Conservation (phyloP, 768 basidiomycete genomes). For the Amanita inopinata region DNA sequence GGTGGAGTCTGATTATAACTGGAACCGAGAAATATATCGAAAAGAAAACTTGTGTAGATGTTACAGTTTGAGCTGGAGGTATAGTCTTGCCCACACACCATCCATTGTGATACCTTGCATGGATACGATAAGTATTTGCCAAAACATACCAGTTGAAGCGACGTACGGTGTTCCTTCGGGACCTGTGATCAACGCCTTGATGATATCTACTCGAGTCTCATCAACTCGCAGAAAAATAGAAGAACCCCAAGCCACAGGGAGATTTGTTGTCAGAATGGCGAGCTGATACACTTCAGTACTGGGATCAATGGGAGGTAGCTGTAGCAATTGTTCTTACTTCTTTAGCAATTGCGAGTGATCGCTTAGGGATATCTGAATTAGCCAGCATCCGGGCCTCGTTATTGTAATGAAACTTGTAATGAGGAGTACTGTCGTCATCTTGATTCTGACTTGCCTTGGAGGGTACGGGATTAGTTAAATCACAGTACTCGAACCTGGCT, state of each 20-base stretch:
- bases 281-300: conserved; percentile 42
- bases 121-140: neutral
- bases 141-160: neutral
- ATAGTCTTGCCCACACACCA: conserved; percentile 42
- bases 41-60: conserved; percentile 33
- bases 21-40: conserved; percentile 89
- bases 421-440: conserved; percentile 45
- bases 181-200: conserved; percentile 87
- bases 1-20: conserved; percentile 87
- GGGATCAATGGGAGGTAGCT: neutral
- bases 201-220: conserved; percentile 84
- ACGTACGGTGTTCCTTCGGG: conserved; percentile 90
- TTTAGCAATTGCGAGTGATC: conserved; percentile 91
- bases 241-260: conserved; percentile 93
- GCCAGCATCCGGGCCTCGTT: conserved; percentile 79
- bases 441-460: conserved; percentile 18
- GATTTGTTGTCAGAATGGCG: conserved; percentile 85
- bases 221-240: conserved; percentile 91
- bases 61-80: conserved; percentile 26
- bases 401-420: conserved; percentile 78
- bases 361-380: conserved; percentile 79
- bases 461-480: conserved; percentile 46
- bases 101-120: conserved; percentile 74
- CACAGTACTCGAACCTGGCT: conserved; percentile 86
- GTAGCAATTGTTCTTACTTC: conserved; percentile 39